phyloP scores from a whole-genome alignment of 2,329 filamentous ascomycete species.

The Nemania serpens region DNA sequence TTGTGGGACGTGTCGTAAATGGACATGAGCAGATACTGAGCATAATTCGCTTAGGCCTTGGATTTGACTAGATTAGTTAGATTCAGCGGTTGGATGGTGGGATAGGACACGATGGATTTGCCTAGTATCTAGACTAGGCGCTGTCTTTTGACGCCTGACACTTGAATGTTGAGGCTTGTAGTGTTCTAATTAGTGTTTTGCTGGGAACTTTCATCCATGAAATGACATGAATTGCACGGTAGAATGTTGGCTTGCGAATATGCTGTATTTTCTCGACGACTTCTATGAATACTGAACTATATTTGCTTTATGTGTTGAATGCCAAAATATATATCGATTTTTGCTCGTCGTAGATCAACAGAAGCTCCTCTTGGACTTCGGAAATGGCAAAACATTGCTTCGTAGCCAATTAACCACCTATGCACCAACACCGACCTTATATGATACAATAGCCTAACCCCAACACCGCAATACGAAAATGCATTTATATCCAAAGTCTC shows the following conservation, averaged over 20 bases:
- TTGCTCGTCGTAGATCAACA: not conserved
- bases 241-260: no score
- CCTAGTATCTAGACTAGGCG: not conserved
- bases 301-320: not conserved
- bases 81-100: not conserved
- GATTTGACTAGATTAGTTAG: no score
- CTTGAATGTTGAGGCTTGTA: not conserved
- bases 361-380: not conserved
- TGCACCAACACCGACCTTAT: conserved; percentile 12
- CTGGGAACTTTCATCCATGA: not conserved
- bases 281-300: not conserved
- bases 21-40: conserved; percentile 1
- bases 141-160: not conserved
- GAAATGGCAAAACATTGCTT: conserved; percentile 1
- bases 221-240: not conserved
- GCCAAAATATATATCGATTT: not conserved
- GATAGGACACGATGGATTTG: not conserved
- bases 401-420: conserved; percentile 11
- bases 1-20: not conserved
- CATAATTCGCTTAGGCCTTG: not conserved
- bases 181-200: not conserved
- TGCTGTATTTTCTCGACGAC: not conserved
- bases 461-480: not conserved
- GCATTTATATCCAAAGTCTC: not conserved
- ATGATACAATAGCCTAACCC: not conserved